These are phyloP conservation scores for Polytolypa hystricis DNA, from an alignment of 2,329 filamentous ascomycete species.

Conservation along the genomic window DNA sequence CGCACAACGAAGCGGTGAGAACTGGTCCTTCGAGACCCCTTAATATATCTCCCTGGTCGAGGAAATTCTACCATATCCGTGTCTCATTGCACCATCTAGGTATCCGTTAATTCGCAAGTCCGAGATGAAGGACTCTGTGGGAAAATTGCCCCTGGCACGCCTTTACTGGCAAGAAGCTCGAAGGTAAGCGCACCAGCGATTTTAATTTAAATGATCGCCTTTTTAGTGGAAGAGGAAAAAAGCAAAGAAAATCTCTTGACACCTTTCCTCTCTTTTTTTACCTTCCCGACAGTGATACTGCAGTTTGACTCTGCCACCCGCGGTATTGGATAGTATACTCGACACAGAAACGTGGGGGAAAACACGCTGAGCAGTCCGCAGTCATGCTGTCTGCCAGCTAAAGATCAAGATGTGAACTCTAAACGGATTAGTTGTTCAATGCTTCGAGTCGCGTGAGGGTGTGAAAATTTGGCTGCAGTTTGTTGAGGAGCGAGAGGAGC, in stretches of 20 bases:
- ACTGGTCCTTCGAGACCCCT: neutral
- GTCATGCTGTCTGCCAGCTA: too few relatives aligned
- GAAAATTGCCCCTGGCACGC: constrained; percentile 9
- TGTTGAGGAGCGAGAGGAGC: too few relatives aligned
- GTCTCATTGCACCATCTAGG: constrained; percentile 11
- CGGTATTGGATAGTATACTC: too few relatives aligned
- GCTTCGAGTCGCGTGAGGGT: too few relatives aligned
- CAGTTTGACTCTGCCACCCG: too few relatives aligned
- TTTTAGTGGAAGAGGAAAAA: neutral
- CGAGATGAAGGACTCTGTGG: neutral
- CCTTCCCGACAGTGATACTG: too few relatives aligned
- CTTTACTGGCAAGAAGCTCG: constrained; percentile 8
- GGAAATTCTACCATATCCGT: constrained; percentile 8
- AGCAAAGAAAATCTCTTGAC: neutral
- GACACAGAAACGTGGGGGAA: too few relatives aligned
- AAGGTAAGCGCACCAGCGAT: constrained; percentile 3
- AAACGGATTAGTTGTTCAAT: too few relatives aligned
- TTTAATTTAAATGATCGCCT: neutral
- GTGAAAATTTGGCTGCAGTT: too few relatives aligned
- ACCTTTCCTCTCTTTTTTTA: neutral
- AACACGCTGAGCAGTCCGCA: too few relatives aligned
- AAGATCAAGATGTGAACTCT: too few relatives aligned
- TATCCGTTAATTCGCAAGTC: constrained; percentile 7
- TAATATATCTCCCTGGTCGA: constrained; percentile 1
- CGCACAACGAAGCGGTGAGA: constrained; percentile 3